Base-by-base conservation (phyloP, 805 yeast species). In the Clavispora carvajalis region DNA sequence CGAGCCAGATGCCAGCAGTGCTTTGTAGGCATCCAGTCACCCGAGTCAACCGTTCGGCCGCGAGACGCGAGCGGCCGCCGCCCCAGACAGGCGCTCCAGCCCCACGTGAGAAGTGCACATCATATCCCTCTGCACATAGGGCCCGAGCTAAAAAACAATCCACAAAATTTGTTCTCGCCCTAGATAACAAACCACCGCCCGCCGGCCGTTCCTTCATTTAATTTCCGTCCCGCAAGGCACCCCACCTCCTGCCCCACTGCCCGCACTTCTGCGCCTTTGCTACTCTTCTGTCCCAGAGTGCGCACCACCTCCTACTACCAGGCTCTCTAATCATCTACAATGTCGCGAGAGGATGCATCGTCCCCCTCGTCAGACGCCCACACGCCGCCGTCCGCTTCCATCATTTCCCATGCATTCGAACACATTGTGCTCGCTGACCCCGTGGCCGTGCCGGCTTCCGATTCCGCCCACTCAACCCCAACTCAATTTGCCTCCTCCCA, bases 161-260 rank as follows among this genome's bases (percentile, higher is more conserved):
- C 31, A 28, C 31, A 28, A 28, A 28, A 28, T 28, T 28, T 28
- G 31, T 28, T 28, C 31, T 28, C 31, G 31, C 31, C 31, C 31
- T 25, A 28, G 31, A 28, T 28, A 28, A 28, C 31, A 28, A 28
- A 28, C 31, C 18, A 15, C 31, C 31, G 19, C 19, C 19, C 19
- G 19, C 18, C 31, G 12, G 31, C 19, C 19, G 18, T 28, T 13
- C 31, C 31, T 28, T 28, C 31, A n/a, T 28, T 28, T 28, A n/a
- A 7, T 28, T 19, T 16, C 31, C n/a, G 19, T 13, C 13, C 29
- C 3, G 3, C 26, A 7, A 25, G 15, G 15, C 16, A 16, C 13
- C n/a, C 31, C 19, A 13, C 19, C 18, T 25, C 16, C 16, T 7
- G 16, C 18, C 31, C 16, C 6, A 15, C 9, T 16, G 26, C 26